phyloP scores from a whole-genome alignment of 306 rosid genomes.

The Malus sylvestris region DNA sequence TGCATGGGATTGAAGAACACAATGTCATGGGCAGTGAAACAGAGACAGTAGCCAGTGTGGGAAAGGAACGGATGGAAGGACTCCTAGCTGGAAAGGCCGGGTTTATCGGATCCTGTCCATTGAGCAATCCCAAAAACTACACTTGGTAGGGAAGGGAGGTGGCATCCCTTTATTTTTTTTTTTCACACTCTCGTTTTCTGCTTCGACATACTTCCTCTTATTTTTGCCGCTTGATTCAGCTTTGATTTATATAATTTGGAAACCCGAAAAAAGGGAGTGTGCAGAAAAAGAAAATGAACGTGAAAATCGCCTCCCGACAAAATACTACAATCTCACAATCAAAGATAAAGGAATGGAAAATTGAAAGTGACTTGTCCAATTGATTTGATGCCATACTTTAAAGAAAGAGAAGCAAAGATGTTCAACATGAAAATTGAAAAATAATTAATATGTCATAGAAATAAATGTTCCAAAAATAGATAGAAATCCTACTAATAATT shows the following conservation, averaged over 20 bases:
- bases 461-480: conserved; percentile 24
- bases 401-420: conserved; percentile 34
- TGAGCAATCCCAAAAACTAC: conserved; percentile 25
- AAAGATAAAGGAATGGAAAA: conserved; percentile 19
- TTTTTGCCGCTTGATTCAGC: too few species aligned
- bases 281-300: neutral
- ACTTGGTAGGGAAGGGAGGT: conserved; percentile 15
- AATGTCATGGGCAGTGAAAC: conserved; percentile 31
- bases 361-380: conserved; percentile 31
- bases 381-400: conserved; percentile 49
- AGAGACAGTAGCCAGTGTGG: conserved; percentile 24
- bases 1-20: conserved; percentile 26
- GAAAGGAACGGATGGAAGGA: conserved; percentile 36
- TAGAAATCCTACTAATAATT: conserved; percentile 15
- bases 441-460: conserved; percentile 39
- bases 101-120: conserved; percentile 86
- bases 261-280: too few species aligned
- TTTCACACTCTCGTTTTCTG: too few species aligned
- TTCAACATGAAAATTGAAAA: conserved; percentile 43
- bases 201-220: neutral
- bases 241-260: too few species aligned
- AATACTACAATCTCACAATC: conserved; percentile 14
- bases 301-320: neutral
- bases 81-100: conserved; percentile 66
- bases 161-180: conserved; percentile 29